These are phyloP conservation scores for Parasarocladium wereldwijsianum DNA, from an alignment of 2,329 filamentous ascomycete species.

Conservation along the genomic window DNA sequence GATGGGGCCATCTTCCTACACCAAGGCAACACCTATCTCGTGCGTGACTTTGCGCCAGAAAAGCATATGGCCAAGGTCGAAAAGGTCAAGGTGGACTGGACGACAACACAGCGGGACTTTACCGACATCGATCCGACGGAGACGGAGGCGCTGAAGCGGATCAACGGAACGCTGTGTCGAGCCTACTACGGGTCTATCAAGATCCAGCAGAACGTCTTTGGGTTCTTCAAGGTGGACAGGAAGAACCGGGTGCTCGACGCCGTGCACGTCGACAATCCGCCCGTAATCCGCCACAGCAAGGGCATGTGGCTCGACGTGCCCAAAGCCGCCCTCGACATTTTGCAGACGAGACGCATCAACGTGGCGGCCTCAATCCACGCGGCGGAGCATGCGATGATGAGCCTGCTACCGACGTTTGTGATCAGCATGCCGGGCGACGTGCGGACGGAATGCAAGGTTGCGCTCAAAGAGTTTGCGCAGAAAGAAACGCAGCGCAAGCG, in stretches of 20 bases:
- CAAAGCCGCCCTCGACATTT: constrained; percentile 60
- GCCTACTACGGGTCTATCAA: constrained; percentile 81
- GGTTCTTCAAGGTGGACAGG: constrained; percentile 94
- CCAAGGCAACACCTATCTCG: constrained; percentile 84
- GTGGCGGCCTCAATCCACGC: constrained; percentile 85
- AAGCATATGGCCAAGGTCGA: constrained; percentile 75
- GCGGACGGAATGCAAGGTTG: constrained; percentile 83
- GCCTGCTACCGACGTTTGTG: constrained; percentile 79
- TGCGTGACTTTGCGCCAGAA: constrained; percentile 76
- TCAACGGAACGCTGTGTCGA: constrained; percentile 44
- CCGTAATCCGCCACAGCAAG: constrained; percentile 70
- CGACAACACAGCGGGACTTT: constrained; percentile 79
- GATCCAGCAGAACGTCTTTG: constrained; percentile 80
- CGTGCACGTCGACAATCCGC: constrained; percentile 83
- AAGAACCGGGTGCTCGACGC: constrained; percentile 77
- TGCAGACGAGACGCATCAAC: constrained; percentile 58
- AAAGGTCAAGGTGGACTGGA: constrained; percentile 86
- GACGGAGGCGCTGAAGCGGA: constrained; percentile 70
- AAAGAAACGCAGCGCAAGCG: constrained; percentile 58
- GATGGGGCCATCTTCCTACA: constrained; percentile 95
- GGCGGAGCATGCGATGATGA: constrained; percentile 81
- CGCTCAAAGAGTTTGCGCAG: constrained; percentile 72
- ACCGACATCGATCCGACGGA: constrained; percentile 90
- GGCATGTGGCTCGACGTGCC: constrained; percentile 96
- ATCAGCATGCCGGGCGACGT: constrained; percentile 84